These are phyloP conservation scores for Gossypium gossypioides DNA, from an alignment of 441 rosid genomes.

Conservation along the genomic window DNA sequence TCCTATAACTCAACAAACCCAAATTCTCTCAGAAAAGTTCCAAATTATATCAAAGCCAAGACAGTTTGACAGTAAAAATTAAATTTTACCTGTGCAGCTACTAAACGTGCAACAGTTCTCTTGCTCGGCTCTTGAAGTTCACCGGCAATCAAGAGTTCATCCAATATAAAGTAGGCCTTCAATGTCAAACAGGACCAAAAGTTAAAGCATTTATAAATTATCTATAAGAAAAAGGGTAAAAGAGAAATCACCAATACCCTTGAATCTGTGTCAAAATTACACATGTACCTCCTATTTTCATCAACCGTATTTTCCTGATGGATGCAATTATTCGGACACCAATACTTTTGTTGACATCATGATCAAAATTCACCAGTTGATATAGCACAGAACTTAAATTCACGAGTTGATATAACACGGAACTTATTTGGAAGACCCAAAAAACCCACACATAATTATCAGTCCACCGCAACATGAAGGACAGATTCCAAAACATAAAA, in stretches of 20 bases:
- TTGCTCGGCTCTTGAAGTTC: slow-evolving; percentile 98
- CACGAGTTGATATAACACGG: background rate
- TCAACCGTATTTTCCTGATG: background rate
- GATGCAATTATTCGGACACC: background rate
- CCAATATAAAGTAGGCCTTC: slow-evolving; percentile 71
- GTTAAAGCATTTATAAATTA: background rate
- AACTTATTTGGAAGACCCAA: background rate
- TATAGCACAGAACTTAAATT: background rate
- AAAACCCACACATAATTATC: background rate
- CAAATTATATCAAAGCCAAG: background rate
- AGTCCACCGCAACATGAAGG: background rate
- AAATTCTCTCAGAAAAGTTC: background rate
- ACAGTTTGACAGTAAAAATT: background rate
- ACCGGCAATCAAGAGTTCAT: slow-evolving; percentile 84
- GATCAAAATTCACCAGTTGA: background rate
- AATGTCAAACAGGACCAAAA: slow-evolving; percentile 7
- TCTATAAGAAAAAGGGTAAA: background rate
- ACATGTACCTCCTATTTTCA: background rate
- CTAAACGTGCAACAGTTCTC: slow-evolving; percentile 79
- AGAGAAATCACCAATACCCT: background rate
- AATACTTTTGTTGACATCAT: background rate
- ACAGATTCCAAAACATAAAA: background rate
- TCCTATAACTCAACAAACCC: slow-evolving; percentile 29
- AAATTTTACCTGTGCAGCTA: slow-evolving; percentile 62
- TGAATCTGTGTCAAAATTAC: background rate